Conservation (phyloP, 306 rosid genomes). For the Albizia julibrissin region DNA sequence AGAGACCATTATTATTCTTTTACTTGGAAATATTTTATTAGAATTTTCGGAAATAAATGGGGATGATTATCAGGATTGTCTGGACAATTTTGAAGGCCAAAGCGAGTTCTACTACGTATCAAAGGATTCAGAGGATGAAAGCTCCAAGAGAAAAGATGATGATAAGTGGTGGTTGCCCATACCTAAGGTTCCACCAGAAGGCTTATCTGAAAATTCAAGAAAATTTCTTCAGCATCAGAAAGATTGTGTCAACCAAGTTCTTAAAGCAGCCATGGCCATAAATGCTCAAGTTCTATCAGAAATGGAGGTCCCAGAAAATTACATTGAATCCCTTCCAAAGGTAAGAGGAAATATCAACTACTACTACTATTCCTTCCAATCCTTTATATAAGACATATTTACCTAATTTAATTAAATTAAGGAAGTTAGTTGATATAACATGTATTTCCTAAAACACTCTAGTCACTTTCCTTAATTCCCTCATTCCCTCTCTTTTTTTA, state of each 20-base stretch:
- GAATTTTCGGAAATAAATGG: constrained; percentile 22
- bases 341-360: constrained; percentile 41
- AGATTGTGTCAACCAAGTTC: constrained; percentile 95
- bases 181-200: constrained; percentile 82
- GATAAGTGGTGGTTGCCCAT: constrained; percentile 98
- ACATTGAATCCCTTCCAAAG: constrained; percentile 90
- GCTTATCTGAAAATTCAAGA: constrained; percentile 80
- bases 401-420: too few relatives aligned
- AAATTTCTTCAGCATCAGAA: constrained; percentile 87
- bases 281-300: constrained; percentile 90
- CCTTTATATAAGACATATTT: too few relatives aligned
- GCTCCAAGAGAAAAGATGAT: constrained; percentile 50
- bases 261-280: constrained; percentile 99
- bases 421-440: too few relatives aligned
- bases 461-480: too few relatives aligned
- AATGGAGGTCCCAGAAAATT: constrained; percentile 94
- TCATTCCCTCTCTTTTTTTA: too few relatives aligned
- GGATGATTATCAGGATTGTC: constrained; percentile 71
- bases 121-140: constrained; percentile 62
- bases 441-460: too few relatives aligned
- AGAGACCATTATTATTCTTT: not conserved
- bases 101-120: constrained; percentile 79
- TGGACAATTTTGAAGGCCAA: constrained; percentile 81
- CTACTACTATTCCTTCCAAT: too few relatives aligned
- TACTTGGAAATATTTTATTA: not conserved